Evolutionary conservation across 371 early-diverging fungal species (phyloP).

Genomic region (Conidiobolus incongruus): DNA sequence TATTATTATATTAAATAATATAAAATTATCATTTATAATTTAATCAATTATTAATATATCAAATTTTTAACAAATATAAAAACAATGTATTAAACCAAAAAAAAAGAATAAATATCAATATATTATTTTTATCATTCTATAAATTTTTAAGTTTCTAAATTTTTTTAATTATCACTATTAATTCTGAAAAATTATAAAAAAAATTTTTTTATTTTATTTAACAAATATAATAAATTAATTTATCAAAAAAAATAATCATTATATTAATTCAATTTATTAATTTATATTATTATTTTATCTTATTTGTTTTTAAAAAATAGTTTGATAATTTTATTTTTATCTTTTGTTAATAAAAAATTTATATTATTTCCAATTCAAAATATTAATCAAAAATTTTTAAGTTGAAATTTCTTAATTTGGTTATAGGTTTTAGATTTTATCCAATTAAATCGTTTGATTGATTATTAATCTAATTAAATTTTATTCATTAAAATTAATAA

Average conservation of each 20-base stretch:
- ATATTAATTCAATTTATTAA: too few relatives aligned
- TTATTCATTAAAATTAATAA: too few relatives aligned
- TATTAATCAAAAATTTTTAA: too few relatives aligned
- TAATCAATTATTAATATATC: neutral
- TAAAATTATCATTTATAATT: neutral
- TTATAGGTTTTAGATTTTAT: too few relatives aligned
- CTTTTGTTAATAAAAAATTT: too few relatives aligned
- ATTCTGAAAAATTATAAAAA: neutral
- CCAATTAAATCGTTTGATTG: too few relatives aligned
- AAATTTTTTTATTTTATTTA: neutral
- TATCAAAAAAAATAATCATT: neutral
- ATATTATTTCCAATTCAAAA: too few relatives aligned
- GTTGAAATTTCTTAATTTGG: too few relatives aligned
- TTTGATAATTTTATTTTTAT: too few relatives aligned
- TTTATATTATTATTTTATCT: too few relatives aligned
- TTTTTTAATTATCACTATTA: neutral
- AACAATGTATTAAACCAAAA: constrained; percentile 3
- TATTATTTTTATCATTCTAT: neutral
- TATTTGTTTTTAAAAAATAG: too few relatives aligned
- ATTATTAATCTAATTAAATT: too few relatives aligned
- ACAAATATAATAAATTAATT: neutral
- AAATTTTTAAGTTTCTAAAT: neutral
- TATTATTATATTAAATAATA: neutral
- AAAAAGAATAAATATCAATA: neutral
- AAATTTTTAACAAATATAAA: neutral